phyloP scores from a whole-genome alignment of 495 filamentous ascomycete species.

The Hypoxylon lienhwacheense region DNA sequence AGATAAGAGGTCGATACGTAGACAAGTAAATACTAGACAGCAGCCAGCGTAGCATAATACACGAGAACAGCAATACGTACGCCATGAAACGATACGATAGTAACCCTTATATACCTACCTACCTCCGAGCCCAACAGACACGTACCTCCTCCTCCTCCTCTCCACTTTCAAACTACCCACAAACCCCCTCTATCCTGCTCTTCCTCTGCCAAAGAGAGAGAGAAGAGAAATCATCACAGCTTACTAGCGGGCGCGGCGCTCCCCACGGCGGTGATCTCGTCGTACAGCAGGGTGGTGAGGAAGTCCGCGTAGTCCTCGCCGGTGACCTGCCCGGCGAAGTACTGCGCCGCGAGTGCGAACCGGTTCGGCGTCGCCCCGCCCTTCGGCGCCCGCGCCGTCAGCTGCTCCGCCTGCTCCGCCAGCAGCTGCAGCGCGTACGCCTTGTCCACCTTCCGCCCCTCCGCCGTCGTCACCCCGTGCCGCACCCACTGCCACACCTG shows the following conservation, averaged over 20 bases:
- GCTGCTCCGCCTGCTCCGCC: constrained; percentile 76
- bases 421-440: constrained; percentile 83
- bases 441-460: constrained; percentile 94
- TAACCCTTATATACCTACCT: neutral
- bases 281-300: constrained; percentile 87
- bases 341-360: constrained; percentile 85
- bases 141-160: neutral
- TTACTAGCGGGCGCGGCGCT: constrained; percentile 71
- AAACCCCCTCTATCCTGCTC: neutral
- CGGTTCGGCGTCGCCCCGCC: too few species aligned
- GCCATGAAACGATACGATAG: neutral
- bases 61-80: neutral
- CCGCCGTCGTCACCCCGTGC: constrained; percentile 81
- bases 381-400: constrained; percentile 74
- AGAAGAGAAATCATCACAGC: constrained; percentile 50
- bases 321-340: constrained; percentile 90
- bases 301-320: constrained; percentile 98
- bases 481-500: constrained; percentile 96
- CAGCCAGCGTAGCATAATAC: too few species aligned
- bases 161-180: neutral
- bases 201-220: neutral
- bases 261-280: constrained; percentile 89
- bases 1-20: too few species aligned
- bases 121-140: neutral
- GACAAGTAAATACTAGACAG: too few species aligned